Base-by-base conservation (phyloP, 2,329 filamentous ascomycete species). In the Aspergillus felis region DNA sequence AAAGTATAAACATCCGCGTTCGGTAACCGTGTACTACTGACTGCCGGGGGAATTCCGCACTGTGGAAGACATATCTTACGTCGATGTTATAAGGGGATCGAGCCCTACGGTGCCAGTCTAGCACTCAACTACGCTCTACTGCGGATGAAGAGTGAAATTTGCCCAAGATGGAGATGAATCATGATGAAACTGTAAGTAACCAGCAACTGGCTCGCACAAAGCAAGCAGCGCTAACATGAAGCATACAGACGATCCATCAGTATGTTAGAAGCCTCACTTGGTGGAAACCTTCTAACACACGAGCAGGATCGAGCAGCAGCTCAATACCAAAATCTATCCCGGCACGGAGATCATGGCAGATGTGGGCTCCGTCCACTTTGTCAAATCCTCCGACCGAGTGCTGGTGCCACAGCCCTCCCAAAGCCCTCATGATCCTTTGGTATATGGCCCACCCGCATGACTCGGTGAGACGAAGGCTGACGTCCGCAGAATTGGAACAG, bases 321-420 rank as follows among this genome's bases (percentile, higher is more conserved):
- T 85, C 58, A 74, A 81, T 55, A 76, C 75, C 32, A 79, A 82
- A 60, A 79, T 85, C 56, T 70, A 84, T 44, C 83, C 83, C 3
- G 83, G 83, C 25, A 85, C 83, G 3, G 82, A 85, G 69, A 76
- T 85, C 65, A 85, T 85, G 83, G 72, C 78, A 8, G 82, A 88
- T 76, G 79, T 87, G 41, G 84, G 83, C 22, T 74, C 76, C 1
- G 83, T 86, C 70, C 85, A 87, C 69, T 88, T 88, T 64, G 83
- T 87, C 65, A 87, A 87, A 59, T 68, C 74, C 64, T 75, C 72
- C 24, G 68, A 71, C 24, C 73, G 77, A 35, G 79, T 81, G 17
- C 70, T 83, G n/a, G 79, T 82, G 9, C 81, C 80, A 27, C 81
- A 82, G 60, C 81, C 81, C 5, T 79, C 77, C 1, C 69, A 74